Evolutionary conservation across 2,329 filamentous ascomycete genomes (phyloP).

Genomic region (Plectosphaerella cucumerina): DNA sequence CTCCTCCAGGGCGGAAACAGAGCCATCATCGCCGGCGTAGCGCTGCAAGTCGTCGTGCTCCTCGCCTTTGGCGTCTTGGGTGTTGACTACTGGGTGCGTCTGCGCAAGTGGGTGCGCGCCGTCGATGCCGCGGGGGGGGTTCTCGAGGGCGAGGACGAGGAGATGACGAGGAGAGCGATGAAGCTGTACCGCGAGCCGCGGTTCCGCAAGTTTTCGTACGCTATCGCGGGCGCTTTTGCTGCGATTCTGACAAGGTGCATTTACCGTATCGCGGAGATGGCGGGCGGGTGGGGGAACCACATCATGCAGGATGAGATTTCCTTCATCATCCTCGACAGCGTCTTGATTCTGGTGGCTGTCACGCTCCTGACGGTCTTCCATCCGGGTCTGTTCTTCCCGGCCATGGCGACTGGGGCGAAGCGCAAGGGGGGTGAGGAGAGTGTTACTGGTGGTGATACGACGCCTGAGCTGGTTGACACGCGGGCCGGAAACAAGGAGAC

Average conservation of each 20-base stretch:
- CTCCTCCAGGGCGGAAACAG: constrained; percentile 43
- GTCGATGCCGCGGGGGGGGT: constrained; percentile 21
- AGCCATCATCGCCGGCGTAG: constrained; percentile 50
- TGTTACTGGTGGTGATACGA: not conserved
- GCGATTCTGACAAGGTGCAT: constrained; percentile 48
- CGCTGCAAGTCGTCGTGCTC: constrained; percentile 49
- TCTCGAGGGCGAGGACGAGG: constrained; percentile 9
- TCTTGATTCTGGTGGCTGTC: constrained; percentile 46
- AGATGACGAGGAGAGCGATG: constrained; percentile 8
- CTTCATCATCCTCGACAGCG: constrained; percentile 53
- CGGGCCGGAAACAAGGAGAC: not conserved
- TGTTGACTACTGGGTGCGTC: constrained; percentile 41
- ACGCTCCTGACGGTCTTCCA: constrained; percentile 48
- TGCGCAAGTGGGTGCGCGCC: constrained; percentile 30
- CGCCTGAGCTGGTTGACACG: not conserved
- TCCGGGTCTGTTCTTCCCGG: constrained; percentile 51
- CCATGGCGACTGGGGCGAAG: constrained; percentile 37
- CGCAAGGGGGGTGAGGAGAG: not conserved
- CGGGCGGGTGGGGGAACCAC: constrained; percentile 57
- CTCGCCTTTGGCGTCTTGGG: constrained; percentile 37
- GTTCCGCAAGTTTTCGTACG: constrained; percentile 39
- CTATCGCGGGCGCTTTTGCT: constrained; percentile 39
- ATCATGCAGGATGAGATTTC: constrained; percentile 60
- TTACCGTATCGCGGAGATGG: constrained; percentile 60
- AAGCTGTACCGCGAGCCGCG: constrained; percentile 36